These are phyloP conservation scores for Hypomyces perniciosus DNA, from an alignment of 2,329 filamentous ascomycete genomes.

Conservation along the genomic window DNA sequence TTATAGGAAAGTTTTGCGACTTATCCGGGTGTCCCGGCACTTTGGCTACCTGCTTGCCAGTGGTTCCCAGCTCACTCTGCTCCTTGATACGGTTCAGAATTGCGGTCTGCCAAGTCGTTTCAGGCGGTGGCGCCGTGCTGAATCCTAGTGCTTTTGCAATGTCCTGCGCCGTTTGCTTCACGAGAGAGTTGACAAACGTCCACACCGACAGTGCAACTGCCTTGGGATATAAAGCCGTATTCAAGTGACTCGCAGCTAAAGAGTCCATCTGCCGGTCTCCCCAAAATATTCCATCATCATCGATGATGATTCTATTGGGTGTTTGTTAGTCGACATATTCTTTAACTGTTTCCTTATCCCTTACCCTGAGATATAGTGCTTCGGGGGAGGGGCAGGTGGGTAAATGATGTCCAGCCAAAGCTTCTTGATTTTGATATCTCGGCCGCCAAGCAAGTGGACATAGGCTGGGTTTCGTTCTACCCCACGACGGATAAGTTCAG, in stretches of 20 bases:
- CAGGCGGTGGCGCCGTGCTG: constrained; percentile 19
- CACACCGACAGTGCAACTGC: constrained; percentile 45
- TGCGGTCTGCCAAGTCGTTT: constrained; percentile 28
- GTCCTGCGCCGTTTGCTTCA: constrained; percentile 38
- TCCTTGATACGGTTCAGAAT: constrained; percentile 24
- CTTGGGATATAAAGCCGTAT: constrained; percentile 48
- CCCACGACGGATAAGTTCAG: constrained; percentile 28
- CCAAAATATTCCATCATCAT: constrained; percentile 44
- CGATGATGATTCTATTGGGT: constrained; percentile 40
- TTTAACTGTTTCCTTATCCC: not conserved
- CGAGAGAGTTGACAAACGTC: constrained; percentile 44
- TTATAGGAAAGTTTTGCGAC: constrained; percentile 19
- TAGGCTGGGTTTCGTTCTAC: constrained; percentile 37
- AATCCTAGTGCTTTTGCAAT: constrained; percentile 43
- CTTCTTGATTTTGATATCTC: constrained; percentile 41
- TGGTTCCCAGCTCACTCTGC: constrained; percentile 17
- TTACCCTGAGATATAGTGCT: constrained; percentile 55
- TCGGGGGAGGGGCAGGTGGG: constrained; percentile 52
- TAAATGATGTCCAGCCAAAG: constrained; percentile 59
- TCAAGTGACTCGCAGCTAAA: constrained; percentile 36
- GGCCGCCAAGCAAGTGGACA: constrained; percentile 40
- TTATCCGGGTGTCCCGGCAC: constrained; percentile 21
- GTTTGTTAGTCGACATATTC: constrained; percentile 17
- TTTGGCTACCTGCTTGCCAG: constrained; percentile 19
- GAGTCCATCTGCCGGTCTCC: constrained; percentile 44